Evolutionary conservation across 805 yeast species (phyloP).

Genomic region (Candida boleticola): DNA sequence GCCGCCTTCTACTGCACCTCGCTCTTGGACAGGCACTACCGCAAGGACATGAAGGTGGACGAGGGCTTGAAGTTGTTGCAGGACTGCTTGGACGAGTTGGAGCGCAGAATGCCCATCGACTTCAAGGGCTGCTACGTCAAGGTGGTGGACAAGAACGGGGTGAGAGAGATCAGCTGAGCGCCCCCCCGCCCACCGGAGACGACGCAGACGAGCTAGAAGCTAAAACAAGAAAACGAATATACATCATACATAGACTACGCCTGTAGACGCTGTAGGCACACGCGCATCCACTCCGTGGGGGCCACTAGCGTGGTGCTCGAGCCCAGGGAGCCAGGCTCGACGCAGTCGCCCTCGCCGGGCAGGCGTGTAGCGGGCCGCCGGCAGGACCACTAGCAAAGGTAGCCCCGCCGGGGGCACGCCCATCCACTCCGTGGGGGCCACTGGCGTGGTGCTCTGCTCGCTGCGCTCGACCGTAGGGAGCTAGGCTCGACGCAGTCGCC

Average conservation of each 20-base stretch:
- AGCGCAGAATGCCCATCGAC: constrained; percentile 86
- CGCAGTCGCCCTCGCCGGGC: too few species aligned
- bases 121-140: constrained; percentile 82
- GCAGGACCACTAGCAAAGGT: too few species aligned
- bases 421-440: too few species aligned
- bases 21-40: constrained; percentile 85
- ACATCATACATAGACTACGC: neutral
- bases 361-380: too few species aligned
- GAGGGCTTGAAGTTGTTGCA: constrained; percentile 78
- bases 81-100: constrained; percentile 73
- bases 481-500: too few species aligned
- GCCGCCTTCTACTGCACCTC: constrained; percentile 96
- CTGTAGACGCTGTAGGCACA: too few species aligned
- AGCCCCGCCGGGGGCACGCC: too few species aligned
- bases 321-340: too few species aligned
- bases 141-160: constrained; percentile 62
- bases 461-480: too few species aligned
- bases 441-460: too few species aligned
- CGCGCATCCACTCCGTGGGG: too few species aligned
- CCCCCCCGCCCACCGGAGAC: constrained; percentile 10
- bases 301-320: too few species aligned
- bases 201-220: neutral
- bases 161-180: constrained; percentile 44
- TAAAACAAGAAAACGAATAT: neutral
- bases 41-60: constrained; percentile 66